These are phyloP conservation scores for Phaeolepiota aurea DNA, from an alignment of 768 basidiomycete species.

Conservation along the genomic window DNA sequence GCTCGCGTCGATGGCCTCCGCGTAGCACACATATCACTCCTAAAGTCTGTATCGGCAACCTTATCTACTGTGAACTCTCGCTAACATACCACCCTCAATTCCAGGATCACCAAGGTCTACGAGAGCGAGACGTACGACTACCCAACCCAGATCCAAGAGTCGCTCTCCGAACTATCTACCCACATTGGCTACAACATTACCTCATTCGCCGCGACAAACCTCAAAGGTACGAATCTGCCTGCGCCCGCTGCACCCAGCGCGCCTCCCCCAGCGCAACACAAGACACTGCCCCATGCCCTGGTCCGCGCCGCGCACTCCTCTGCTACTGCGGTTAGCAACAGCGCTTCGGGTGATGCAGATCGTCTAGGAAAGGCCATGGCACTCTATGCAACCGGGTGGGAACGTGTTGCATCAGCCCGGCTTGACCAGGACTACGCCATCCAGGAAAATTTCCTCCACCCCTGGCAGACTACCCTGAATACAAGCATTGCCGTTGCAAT, in stretches of 20 bases:
- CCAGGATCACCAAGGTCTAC: conserved; percentile 82
- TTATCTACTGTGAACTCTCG: too few species aligned
- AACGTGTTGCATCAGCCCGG: conserved; percentile 72
- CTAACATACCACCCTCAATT: neutral
- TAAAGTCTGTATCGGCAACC: conserved; percentile 68
- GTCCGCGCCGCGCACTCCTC: conserved; percentile 70
- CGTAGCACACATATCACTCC: conserved; percentile 61
- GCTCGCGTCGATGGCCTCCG: conserved; percentile 88
- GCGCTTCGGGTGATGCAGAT: conserved; percentile 39
- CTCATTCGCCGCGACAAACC: conserved; percentile 79
- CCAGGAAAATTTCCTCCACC: conserved; percentile 56
- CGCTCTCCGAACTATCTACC: conserved; percentile 61
- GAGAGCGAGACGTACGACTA: conserved; percentile 86
- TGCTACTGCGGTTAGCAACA: conserved; percentile 33
- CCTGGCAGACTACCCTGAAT: conserved; percentile 84
- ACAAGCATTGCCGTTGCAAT: conserved; percentile 83
- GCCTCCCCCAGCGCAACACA: conserved; percentile 61
- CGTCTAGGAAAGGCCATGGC: conserved; percentile 71
- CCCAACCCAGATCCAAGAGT: conserved; percentile 83
- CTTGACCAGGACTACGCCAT: conserved; percentile 74
- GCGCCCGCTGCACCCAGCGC: conserved; percentile 50
- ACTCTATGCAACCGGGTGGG: conserved; percentile 78
- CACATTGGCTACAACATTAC: conserved; percentile 68
- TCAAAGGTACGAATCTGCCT: conserved; percentile 85
- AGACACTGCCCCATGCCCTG: conserved; percentile 95